A percentile compares a stretch with the other conserved stretches of the same genome.
Evolutionary conservation across 441 rosid genomes (phyloP).

Genomic region (Erysimum cheiri): DNA sequence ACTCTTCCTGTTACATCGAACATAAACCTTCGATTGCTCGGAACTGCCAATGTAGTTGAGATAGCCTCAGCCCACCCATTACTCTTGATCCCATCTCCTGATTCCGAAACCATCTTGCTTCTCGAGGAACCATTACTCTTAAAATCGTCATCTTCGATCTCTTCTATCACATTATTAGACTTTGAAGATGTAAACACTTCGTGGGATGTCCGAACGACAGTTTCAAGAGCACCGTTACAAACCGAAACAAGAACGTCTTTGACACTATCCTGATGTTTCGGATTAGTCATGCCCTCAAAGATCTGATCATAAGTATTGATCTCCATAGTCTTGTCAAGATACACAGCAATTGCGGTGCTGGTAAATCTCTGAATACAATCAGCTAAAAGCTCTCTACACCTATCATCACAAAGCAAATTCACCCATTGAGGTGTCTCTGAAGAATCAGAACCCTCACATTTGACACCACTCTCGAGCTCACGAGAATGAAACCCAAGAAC

Average conservation of each 20-base stretch:
- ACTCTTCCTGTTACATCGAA: slow-evolving; percentile 95
- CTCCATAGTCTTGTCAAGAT: slow-evolving; percentile 82
- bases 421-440: slow-evolving; percentile 63
- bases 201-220: slow-evolving; percentile 78
- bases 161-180: slow-evolving; percentile 40
- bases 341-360: slow-evolving; percentile 73
- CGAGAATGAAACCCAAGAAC: slow-evolving; percentile 72
- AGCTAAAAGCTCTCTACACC: slow-evolving; percentile 69
- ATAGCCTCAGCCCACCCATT: slow-evolving; percentile 65
- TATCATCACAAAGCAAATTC: slow-evolving; percentile 54
- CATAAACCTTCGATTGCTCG: slow-evolving; percentile 78
- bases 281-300: slow-evolving; percentile 83
- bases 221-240: slow-evolving; percentile 77
- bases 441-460: slow-evolving; percentile 33
- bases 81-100: slow-evolving; percentile 42
- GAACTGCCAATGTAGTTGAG: slow-evolving; percentile 71
- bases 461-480: slow-evolving; percentile 20
- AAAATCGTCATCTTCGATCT: slow-evolving; percentile 35
- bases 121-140: slow-evolving; percentile 33
- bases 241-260: slow-evolving; percentile 76
- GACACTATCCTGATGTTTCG: slow-evolving; percentile 66
- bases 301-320: slow-evolving; percentile 82
- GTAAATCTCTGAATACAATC: slow-evolving; percentile 86
- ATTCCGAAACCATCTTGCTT: slow-evolving; percentile 39
- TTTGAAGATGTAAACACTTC: slow-evolving; percentile 60